Evolutionary conservation across 1,284 basidiomycete species (phyloP).

Genomic region (Pholiota adiposa): DNA sequence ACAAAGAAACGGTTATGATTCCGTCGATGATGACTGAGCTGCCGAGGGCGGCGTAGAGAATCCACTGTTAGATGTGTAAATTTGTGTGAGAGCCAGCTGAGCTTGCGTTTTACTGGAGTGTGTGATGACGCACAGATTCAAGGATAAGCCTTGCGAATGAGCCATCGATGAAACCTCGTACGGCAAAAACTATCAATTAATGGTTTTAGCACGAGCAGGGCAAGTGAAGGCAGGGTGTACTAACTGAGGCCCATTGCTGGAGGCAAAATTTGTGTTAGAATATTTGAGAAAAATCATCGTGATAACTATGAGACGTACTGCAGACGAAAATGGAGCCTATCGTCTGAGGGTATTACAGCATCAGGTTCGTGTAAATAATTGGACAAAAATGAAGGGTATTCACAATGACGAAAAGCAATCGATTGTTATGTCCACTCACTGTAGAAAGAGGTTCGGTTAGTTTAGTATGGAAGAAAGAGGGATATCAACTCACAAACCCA

Average conservation of each 20-base stretch:
- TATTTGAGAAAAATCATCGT: neutral
- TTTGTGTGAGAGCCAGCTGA: neutral
- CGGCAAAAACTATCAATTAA: conserved; percentile 23
- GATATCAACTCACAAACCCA: conserved; percentile 24
- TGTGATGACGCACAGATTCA: conserved; percentile 18
- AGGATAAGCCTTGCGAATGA: conserved; percentile 17
- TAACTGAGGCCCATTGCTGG: conserved; percentile 25
- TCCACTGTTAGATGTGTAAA: conserved; percentile 32
- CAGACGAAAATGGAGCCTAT: conserved; percentile 23
- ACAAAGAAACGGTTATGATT: conserved; percentile 37
- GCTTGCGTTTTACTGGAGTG: neutral
- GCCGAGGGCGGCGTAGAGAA: conserved; percentile 44
- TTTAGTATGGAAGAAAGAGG: neutral
- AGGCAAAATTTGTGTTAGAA: neutral
- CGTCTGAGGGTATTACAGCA: conserved; percentile 10
- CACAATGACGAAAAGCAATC: conserved; percentile 23
- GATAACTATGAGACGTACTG: conserved; percentile 13
- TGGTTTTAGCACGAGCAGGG: neutral
- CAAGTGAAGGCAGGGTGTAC: neutral
- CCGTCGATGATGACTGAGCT: conserved; percentile 34
- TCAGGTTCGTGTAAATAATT: neutral
- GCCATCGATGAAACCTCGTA: conserved; percentile 23
- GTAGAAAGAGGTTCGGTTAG: neutral
- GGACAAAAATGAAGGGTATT: neutral
- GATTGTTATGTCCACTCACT: conserved; percentile 28